phyloP scores from a whole-genome alignment of 352 stramenopile genomes.

The Saprolegnia diclina region DNA sequence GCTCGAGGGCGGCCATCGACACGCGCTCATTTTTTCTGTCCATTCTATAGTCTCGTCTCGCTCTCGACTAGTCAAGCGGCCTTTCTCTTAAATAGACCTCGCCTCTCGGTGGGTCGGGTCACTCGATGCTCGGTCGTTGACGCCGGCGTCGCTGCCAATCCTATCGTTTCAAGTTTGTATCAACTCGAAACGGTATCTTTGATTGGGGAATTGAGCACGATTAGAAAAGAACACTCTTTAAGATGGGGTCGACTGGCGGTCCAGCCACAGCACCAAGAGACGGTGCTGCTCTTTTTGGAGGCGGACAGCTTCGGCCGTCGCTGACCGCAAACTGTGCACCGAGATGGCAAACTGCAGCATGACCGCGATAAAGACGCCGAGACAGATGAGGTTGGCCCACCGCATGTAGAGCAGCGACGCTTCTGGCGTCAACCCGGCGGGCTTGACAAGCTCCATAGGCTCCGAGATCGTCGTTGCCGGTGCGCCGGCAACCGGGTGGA shows the following conservation, averaged over 20 bases:
- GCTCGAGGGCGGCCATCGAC: too few species aligned
- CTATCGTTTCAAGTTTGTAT: too few species aligned
- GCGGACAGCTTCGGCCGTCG: slow-evolving; percentile 4
- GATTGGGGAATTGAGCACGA: too few species aligned
- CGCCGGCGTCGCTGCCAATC: too few species aligned
- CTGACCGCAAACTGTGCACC: neutral
- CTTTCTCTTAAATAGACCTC: too few species aligned
- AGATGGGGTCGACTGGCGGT: neutral
- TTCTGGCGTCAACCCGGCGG: neutral
- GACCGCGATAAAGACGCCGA: slow-evolving; percentile 1
- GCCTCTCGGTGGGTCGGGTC: too few species aligned
- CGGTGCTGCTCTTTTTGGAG: slow-evolving; percentile 22
- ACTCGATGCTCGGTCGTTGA: too few species aligned
- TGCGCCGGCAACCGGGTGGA: neutral
- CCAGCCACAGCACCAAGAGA: neutral
- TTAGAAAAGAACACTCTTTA: neutral
- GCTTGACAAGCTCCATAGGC: neutral
- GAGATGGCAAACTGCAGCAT: slow-evolving; percentile 18
- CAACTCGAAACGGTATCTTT: too few species aligned
- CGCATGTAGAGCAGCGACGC: neutral
- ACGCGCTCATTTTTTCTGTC: too few species aligned
- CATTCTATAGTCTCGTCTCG: too few species aligned
- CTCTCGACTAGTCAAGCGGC: too few species aligned
- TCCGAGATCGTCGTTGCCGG: neutral
- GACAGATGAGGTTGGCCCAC: slow-evolving; percentile 8